These are phyloP conservation scores for Danielia reshetovae DNA, from an alignment of 805 yeast genomes.

Conservation along the genomic window DNA sequence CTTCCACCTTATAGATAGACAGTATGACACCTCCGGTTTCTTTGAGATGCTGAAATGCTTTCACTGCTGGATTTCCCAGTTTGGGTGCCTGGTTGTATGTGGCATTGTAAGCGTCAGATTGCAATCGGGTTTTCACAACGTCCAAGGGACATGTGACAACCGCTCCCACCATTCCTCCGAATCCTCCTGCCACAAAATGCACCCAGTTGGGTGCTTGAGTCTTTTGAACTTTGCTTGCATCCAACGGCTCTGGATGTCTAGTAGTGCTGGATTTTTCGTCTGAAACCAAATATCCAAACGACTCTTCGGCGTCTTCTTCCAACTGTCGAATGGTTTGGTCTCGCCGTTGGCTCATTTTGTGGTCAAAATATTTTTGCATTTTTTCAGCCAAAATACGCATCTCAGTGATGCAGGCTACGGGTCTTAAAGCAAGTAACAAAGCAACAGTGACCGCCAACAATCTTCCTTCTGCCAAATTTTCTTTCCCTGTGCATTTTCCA, in stretches of 20 bases:
- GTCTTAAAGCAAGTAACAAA: no score
- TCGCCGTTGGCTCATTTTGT: neutral
- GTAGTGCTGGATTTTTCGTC: slow-evolving; percentile 66
- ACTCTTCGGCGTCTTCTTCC: slow-evolving; percentile 53
- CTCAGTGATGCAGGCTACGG: no score
- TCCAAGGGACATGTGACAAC: slow-evolving; percentile 91
- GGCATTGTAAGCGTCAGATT: slow-evolving; percentile 74
- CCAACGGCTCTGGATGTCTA: slow-evolving; percentile 35
- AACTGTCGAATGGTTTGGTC: slow-evolving; percentile 18
- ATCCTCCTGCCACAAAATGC: slow-evolving; percentile 85
- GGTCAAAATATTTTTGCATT: no score
- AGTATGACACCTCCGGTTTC: slow-evolving; percentile 76
- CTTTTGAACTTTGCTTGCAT: slow-evolving; percentile 5
- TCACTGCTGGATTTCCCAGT: slow-evolving; percentile 33
- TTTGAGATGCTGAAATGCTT: slow-evolving; percentile 64
- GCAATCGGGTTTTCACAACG: slow-evolving; percentile 92
- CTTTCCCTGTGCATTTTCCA: no score
- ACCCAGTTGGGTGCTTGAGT: slow-evolving; percentile 45
- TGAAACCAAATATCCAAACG: slow-evolving; percentile 60
- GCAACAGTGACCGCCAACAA: no score
- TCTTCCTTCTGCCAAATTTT: no score
- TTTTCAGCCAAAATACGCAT: no score
- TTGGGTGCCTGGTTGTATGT: slow-evolving; percentile 48
- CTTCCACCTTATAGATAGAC: slow-evolving; percentile 71
- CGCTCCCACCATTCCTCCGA: slow-evolving; percentile 99